Conservation (phyloP, 768 basidiomycete genomes). For the Naematelia encephala region DNA sequence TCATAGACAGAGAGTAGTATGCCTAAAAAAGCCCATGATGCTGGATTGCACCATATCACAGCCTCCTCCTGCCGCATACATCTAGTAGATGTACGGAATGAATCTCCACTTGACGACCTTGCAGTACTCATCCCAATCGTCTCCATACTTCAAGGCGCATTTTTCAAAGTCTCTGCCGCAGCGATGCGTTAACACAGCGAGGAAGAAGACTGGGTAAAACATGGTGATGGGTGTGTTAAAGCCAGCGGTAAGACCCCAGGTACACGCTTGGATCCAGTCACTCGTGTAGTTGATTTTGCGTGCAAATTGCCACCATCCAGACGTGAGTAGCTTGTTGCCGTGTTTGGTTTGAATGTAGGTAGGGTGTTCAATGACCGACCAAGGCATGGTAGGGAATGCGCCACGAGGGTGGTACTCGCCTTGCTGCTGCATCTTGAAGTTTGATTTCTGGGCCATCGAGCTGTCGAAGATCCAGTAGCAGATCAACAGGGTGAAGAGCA, state of each 20-base stretch:
- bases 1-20: too few species aligned
- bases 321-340: conserved; percentile 85
- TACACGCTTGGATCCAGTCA: conserved; percentile 81
- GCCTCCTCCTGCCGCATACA: background rate
- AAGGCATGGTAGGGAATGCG: conserved; percentile 90
- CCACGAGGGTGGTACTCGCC: conserved; percentile 79
- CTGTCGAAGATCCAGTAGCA: conserved; percentile 93
- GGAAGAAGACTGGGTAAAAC: conserved; percentile 91
- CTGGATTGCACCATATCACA: too few species aligned
- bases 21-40: too few species aligned
- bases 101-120: conserved; percentile 83
- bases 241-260: conserved; percentile 91
- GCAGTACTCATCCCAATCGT: conserved; percentile 91
- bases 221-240: conserved; percentile 91
- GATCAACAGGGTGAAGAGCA: conserved; percentile 72
- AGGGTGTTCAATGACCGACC: conserved; percentile 77
- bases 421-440: conserved; percentile 93
- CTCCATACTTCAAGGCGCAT: conserved; percentile 85
- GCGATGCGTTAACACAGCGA: conserved; percentile 84
- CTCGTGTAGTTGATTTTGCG: conserved; percentile 98
- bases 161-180: conserved; percentile 92
- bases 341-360: conserved; percentile 89
- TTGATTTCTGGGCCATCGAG: conserved; percentile 92
- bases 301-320: conserved; percentile 90
- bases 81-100: conserved; percentile 78